Evolutionary conservation across 371 early-diverging fungal genomes (phyloP).

Genomic region (Chytridium lagenaria): DNA sequence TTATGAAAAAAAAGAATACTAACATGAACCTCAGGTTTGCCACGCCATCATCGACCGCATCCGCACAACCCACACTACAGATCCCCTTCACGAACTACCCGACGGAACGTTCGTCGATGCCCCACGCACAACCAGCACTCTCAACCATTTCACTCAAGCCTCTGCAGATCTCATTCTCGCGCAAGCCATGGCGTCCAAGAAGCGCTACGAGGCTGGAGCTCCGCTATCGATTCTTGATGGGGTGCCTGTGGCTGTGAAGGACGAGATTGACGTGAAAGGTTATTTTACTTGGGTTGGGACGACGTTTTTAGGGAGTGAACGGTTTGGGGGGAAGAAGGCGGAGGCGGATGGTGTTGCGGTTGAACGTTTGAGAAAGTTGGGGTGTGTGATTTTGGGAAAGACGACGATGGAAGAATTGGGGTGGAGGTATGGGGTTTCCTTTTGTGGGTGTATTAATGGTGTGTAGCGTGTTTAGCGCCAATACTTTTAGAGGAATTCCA

Average conservation of each 20-base stretch:
- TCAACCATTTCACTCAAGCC: slow-evolving; percentile 35
- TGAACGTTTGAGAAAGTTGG: slow-evolving; percentile 55
- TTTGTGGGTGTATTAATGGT: slow-evolving; percentile 54
- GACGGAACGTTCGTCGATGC: not conserved
- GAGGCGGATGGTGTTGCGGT: slow-evolving; percentile 59
- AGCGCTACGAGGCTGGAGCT: slow-evolving; percentile 57
- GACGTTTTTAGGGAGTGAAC: slow-evolving; percentile 52
- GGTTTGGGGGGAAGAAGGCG: slow-evolving; percentile 50
- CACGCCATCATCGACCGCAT: slow-evolving; percentile 42
- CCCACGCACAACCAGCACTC: slow-evolving; percentile 42
- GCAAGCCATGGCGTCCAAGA: slow-evolving; percentile 66
- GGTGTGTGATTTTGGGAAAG: slow-evolving; percentile 68
- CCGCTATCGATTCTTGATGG: slow-evolving; percentile 71
- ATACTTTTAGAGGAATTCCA: slow-evolving; percentile 66
- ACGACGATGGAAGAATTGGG: slow-evolving; percentile 63
- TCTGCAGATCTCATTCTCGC: slow-evolving; percentile 48
- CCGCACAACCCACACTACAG: slow-evolving; percentile 15
- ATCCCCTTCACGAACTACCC: not conserved
- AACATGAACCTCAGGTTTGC: slow-evolving; percentile 36
- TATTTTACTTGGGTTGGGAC: slow-evolving; percentile 67
- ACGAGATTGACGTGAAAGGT: slow-evolving; percentile 59
- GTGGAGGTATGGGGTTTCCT: not conserved
- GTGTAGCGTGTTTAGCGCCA: slow-evolving; percentile 68
- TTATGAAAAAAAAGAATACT: no score
- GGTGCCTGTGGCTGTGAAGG: slow-evolving; percentile 58